A percentile compares a stretch with the other conserved stretches of the same genome.
Evolutionary conservation across 2,329 filamentous ascomycete species (phyloP).

Genomic region (Tolypocladium nubicola): DNA sequence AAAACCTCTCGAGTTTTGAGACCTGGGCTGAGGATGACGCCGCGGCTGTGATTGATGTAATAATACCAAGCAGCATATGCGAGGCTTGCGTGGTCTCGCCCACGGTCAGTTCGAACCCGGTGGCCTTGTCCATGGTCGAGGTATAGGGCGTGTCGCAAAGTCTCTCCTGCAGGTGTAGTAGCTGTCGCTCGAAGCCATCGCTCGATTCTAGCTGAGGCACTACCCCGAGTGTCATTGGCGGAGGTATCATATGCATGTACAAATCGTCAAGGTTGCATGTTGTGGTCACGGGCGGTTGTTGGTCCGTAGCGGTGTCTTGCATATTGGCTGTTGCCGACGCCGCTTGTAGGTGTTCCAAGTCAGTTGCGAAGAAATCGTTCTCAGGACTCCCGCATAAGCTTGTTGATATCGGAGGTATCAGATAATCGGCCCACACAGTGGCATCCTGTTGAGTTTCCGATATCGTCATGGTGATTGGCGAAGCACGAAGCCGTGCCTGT

Average conservation of each 20-base stretch:
- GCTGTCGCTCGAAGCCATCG: neutral
- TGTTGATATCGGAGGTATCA: neutral
- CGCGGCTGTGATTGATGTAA: neutral
- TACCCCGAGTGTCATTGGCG: neutral
- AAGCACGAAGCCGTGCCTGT: neutral
- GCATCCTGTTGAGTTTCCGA: neutral
- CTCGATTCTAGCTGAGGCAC: neutral
- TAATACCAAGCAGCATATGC: slow-evolving; percentile 1
- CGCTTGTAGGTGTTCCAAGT: neutral
- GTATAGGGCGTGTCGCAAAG: neutral
- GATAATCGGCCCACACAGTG: neutral
- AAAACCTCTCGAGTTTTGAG: neutral
- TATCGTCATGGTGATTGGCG: neutral
- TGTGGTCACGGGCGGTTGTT: neutral
- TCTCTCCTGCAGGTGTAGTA: neutral
- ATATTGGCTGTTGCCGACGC: neutral
- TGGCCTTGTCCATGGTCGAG: neutral
- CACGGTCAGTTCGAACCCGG: neutral
- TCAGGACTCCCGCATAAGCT: neutral
- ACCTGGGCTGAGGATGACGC: neutral
- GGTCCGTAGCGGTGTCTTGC: neutral
- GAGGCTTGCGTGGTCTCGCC: neutral
- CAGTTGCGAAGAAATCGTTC: neutral
- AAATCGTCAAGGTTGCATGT: neutral
- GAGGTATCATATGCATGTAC: neutral